Percentiles rank a stretch among this genome's conserved stretches.
Evolutionary conservation across 129 eudicot genomes (phyloP).

Genomic region (Saposhnikovia divaricata): DNA sequence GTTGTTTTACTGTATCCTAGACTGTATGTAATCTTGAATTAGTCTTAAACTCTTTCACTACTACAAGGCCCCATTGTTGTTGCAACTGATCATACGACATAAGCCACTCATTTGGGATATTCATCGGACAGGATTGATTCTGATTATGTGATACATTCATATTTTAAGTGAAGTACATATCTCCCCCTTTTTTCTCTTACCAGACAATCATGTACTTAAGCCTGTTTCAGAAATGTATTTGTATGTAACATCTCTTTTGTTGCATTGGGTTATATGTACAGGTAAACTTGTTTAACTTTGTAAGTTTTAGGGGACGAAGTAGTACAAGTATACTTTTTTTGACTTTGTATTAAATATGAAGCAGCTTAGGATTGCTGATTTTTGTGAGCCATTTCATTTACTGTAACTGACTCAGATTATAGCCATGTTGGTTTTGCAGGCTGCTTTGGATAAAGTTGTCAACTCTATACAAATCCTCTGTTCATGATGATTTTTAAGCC

Average conservation of each 20-base stretch:
- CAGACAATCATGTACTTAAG: neutral
- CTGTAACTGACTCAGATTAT: conserved; percentile 12
- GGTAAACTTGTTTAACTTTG: no score
- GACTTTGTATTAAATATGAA: neutral
- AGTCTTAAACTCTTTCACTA: neutral
- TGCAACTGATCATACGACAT: neutral
- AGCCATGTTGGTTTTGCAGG: conserved; percentile 33
- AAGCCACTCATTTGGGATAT: neutral
- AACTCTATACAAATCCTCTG: no score
- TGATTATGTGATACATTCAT: neutral
- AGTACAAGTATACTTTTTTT: neutral
- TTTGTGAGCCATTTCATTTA: neutral
- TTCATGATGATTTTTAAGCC: no score
- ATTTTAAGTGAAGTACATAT: neutral
- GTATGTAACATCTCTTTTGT: neutral
- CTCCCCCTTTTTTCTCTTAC: neutral
- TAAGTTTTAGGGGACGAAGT: no score
- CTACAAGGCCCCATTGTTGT: neutral
- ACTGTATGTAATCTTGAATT: neutral
- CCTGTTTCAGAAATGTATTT: neutral
- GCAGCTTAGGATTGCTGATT: neutral
- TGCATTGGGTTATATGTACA: neutral
- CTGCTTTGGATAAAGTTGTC: conserved; percentile 81
- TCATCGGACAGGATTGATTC: neutral
- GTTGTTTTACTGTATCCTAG: neutral